Conservation (phyloP, 2,329 filamentous ascomycete genomes). For the Mollisiaceae sp. region DNA sequence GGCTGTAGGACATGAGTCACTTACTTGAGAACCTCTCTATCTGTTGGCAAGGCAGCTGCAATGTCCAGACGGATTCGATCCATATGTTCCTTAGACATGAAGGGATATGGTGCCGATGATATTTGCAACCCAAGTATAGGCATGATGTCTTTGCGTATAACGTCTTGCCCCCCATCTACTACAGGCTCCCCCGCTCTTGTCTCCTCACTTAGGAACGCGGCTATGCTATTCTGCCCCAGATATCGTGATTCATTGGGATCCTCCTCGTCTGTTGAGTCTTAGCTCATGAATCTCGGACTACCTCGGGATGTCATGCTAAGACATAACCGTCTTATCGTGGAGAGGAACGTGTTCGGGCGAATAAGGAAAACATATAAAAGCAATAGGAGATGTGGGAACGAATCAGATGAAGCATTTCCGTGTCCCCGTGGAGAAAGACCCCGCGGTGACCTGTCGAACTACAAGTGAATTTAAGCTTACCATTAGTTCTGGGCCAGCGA, state of each 20-base stretch:
- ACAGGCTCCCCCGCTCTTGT: conserved; percentile 54
- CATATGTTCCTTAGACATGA: conserved; percentile 68
- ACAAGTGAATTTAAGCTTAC: conserved; percentile 29
- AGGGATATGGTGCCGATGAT: conserved; percentile 64
- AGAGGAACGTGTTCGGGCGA: neutral
- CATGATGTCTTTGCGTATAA: conserved; percentile 67
- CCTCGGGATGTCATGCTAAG: conserved; percentile 18
- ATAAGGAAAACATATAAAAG: neutral
- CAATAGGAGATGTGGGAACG: neutral
- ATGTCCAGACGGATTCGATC: conserved; percentile 66
- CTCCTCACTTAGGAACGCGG: conserved; percentile 67
- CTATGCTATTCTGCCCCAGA: conserved; percentile 71
- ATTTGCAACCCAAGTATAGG: conserved; percentile 70
- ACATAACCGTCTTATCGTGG: neutral
- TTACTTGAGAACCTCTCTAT: conserved; percentile 70
- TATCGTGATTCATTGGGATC: conserved; percentile 63
- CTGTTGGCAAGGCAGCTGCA: conserved; percentile 64
- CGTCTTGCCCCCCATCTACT: conserved; percentile 51
- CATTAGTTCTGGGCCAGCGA: conserved; percentile 41
- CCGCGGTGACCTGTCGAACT: neutral
- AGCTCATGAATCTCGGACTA: conserved; percentile 7
- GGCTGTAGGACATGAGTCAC: conserved; percentile 35
- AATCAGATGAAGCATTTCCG: neutral
- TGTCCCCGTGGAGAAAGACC: neutral
- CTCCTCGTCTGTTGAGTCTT: conserved; percentile 51